A percentile compares a stretch with the other conserved stretches of the same genome.
Conservation (phyloP, 1,139 yeast species). For the Suhomyces wounanorum region DNA sequence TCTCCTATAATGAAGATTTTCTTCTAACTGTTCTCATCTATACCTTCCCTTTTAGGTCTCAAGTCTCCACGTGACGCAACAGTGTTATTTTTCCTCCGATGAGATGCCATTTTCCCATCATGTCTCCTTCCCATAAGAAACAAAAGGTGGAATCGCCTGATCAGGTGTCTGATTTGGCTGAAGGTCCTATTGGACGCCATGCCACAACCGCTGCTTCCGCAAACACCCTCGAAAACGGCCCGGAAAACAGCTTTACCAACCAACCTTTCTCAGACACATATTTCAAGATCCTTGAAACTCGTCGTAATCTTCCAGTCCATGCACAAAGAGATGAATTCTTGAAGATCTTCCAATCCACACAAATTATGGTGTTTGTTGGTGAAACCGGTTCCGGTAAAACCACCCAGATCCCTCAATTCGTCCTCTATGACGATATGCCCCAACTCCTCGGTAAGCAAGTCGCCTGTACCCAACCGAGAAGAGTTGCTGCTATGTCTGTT, state of each 20-base stretch:
- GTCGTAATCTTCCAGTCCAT: slow-evolving; percentile 92
- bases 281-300: slow-evolving; percentile 69
- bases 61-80: background rate
- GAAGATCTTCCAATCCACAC: slow-evolving; percentile 78
- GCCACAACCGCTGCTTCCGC: slow-evolving; percentile 78
- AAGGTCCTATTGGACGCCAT: slow-evolving; percentile 34
- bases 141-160: slow-evolving; percentile 49
- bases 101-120: slow-evolving; percentile 6
- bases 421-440: slow-evolving; percentile 88
- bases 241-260: slow-evolving; percentile 80
- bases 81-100: slow-evolving; percentile 5
- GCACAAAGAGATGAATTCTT: slow-evolving; percentile 89
- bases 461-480: slow-evolving; percentile 96
- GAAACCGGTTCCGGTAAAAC: slow-evolving; percentile 99
- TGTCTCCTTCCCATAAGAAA: slow-evolving; percentile 31
- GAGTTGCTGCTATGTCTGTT: slow-evolving; percentile 98
- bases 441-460: slow-evolving; percentile 76
- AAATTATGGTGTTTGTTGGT: slow-evolving; percentile 97
- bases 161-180: background rate
- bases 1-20: too few relatives aligned
- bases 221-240: slow-evolving; percentile 59
- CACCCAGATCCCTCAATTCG: slow-evolving; percentile 96
- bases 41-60: too few relatives aligned
- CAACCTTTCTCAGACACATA: slow-evolving; percentile 60
- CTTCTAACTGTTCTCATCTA: too few relatives aligned